Evolutionary conservation across 1,139 yeast species (phyloP).

Genomic region (Yueomyces sp.): DNA sequence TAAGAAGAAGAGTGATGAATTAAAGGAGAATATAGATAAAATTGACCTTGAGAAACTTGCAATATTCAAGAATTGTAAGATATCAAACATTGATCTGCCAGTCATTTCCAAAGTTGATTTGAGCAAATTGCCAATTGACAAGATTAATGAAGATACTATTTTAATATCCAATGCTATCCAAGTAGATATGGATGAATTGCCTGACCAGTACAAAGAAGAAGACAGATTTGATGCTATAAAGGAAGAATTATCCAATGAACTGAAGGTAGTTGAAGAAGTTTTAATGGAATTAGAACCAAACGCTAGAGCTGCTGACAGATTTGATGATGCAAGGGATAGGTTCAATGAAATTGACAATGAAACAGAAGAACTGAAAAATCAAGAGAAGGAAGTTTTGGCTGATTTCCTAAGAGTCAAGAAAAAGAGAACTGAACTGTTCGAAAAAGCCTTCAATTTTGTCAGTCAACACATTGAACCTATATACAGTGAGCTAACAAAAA

Average conservation of each 20-base stretch:
- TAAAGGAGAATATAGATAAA: slow-evolving; percentile 45
- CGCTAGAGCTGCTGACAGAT: slow-evolving; percentile 65
- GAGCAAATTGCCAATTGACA: slow-evolving; percentile 35
- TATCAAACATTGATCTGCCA: slow-evolving; percentile 60
- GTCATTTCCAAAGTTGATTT: slow-evolving; percentile 40
- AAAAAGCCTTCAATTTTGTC: slow-evolving; percentile 65
- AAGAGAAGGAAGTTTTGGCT: slow-evolving; percentile 43
- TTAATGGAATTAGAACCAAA: slow-evolving; percentile 65
- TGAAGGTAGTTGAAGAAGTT: slow-evolving; percentile 42
- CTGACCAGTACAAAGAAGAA: slow-evolving; percentile 32
- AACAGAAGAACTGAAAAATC: slow-evolving; percentile 47
- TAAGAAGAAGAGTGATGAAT: slow-evolving; percentile 27
- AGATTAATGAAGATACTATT: slow-evolving; percentile 29
- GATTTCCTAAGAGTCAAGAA: slow-evolving; percentile 50
- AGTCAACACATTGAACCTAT: slow-evolving; percentile 59
- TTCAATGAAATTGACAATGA: slow-evolving; percentile 53
- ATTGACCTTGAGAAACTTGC: slow-evolving; percentile 46
- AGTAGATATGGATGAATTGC: slow-evolving; percentile 44
- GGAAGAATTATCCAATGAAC: slow-evolving; percentile 31
- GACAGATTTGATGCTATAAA: slow-evolving; percentile 27
- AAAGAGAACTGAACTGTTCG: slow-evolving; percentile 49
- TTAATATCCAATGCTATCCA: slow-evolving; percentile 36
- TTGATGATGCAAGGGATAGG: slow-evolving; percentile 54
- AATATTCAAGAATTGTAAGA: slow-evolving; percentile 59
- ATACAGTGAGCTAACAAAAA: slow-evolving; percentile 77